A percentile compares a stretch with the other conserved stretches of the same genome.
Conservation (phyloP, 768 basidiomycete species). For the Astraeus odoratus region DNA sequence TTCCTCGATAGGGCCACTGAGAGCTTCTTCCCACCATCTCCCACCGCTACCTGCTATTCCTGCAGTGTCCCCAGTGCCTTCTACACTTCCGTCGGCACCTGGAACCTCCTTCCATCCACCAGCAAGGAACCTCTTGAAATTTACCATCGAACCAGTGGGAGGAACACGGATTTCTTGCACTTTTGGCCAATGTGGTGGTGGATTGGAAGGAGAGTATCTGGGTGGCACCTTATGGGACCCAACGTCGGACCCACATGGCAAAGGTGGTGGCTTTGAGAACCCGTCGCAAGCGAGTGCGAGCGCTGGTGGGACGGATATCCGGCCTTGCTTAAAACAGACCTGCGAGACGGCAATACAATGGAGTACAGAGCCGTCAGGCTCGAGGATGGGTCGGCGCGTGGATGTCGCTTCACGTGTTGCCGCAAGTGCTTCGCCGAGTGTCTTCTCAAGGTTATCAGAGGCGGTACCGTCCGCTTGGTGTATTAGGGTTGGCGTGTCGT, state of each 20-base stretch:
- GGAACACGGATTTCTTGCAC: conserved; percentile 17
- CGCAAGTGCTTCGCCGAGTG: conserved; percentile 1
- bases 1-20: conserved; percentile 42
- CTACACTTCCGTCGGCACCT: not conserved
- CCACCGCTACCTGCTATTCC: conserved; percentile 23
- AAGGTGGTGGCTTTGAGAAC: conserved; percentile 29
- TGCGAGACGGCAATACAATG: conserved; percentile 62
- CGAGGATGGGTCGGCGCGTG: conserved; percentile 10
- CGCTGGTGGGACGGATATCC: conserved; percentile 68
- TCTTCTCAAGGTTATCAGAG: conserved; percentile 9
- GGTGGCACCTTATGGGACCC: conserved; percentile 5
- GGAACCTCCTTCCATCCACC: conserved; percentile 57
- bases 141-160: conserved; percentile 14
- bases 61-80: not conserved
- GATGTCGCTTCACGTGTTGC: not conserved
- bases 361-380: conserved; percentile 45
- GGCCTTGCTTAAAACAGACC: conserved; percentile 61
- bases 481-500: conserved; percentile 28
- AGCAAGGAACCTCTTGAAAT: conserved; percentile 36
- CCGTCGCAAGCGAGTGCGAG: conserved; percentile 57
- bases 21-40: conserved; percentile 65
- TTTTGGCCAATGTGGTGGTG: conserved; percentile 23
- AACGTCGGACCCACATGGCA: not conserved
- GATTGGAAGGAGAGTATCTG: conserved; percentile 27
- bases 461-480: conserved; percentile 6